A percentile compares a stretch with the other conserved stretches of the same genome.
Evolutionary conservation across 2,329 filamentous ascomycete genomes (phyloP).

Genomic region (Nemania sp.): DNA sequence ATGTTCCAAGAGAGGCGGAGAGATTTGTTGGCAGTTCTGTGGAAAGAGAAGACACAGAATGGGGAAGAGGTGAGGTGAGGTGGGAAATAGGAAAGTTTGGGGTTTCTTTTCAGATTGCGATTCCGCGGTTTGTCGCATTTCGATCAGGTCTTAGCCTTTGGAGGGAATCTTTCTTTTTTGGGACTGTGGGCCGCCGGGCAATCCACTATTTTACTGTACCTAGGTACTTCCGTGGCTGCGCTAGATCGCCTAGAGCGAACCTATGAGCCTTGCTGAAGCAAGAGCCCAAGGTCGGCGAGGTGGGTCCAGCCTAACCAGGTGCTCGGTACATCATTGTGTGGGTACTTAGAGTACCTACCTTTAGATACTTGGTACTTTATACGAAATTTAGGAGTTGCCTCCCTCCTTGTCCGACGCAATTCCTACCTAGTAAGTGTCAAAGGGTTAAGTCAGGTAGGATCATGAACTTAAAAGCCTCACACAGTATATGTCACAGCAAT

Average conservation of each 20-base stretch:
- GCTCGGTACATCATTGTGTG: slow-evolving; percentile 17
- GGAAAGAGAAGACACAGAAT: too few relatives aligned
- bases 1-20: too few relatives aligned
- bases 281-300: not conserved
- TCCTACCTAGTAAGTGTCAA: too few relatives aligned
- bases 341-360: too few relatives aligned
- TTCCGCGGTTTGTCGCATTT: slow-evolving; percentile 25
- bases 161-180: slow-evolving; percentile 26
- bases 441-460: too few relatives aligned
- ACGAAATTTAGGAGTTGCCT: too few relatives aligned
- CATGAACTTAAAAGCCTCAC: too few relatives aligned
- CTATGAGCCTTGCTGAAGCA: slow-evolving; percentile 4
- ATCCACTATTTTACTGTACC: slow-evolving; percentile 3
- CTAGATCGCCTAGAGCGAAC: not conserved
- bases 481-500: too few relatives aligned
- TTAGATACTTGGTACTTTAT: too few relatives aligned
- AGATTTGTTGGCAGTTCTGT: too few relatives aligned
- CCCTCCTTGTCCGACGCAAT: too few relatives aligned
- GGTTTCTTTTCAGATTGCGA: slow-evolving; percentile 14
- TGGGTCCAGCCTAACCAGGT: slow-evolving; percentile 12
- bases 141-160: slow-evolving; percentile 11
- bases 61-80: not conserved
- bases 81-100: slow-evolving; percentile 12
- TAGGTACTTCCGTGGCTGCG: not conserved
- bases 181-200: slow-evolving; percentile 6